A percentile compares a stretch with the other conserved stretches of the same genome.
These are phyloP conservation scores for Elaeagnus macrophylla DNA, from an alignment of 306 rosid genomes.

Conservation along the genomic window DNA sequence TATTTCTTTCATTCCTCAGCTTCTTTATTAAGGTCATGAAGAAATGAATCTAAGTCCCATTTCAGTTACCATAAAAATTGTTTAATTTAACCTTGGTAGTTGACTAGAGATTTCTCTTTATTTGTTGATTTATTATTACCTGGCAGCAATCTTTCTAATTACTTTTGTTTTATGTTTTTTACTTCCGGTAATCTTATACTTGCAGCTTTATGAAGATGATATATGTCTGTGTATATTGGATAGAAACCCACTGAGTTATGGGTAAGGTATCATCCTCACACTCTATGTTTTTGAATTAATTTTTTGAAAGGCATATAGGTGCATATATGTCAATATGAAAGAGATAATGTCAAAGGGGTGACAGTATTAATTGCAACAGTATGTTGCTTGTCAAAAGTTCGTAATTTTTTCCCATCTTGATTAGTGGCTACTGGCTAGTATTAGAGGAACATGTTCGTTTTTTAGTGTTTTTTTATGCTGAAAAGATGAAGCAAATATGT, in stretches of 20 bases:
- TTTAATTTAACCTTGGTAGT: not conserved
- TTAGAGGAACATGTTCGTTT: too few relatives aligned
- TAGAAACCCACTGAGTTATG: constrained; percentile 73
- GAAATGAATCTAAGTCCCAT: not conserved
- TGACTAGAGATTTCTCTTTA: constrained; percentile 2
- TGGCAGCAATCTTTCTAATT: constrained; percentile 12
- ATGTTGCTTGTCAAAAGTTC: not conserved
- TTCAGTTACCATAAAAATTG: not conserved
- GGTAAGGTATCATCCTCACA: constrained; percentile 79
- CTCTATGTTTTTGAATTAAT: constrained; percentile 2
- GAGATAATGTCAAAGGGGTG: not conserved
- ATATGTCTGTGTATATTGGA: constrained; percentile 81
- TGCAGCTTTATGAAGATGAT: constrained; percentile 90
- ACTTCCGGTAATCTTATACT: constrained; percentile 13
- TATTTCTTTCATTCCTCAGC: not conserved
- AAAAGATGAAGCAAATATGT: too few relatives aligned
- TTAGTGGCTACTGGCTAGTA: too few relatives aligned
- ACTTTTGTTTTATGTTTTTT: constrained; percentile 2
- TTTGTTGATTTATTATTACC: not conserved
- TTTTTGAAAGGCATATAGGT: not conserved
- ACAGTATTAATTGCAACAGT: not conserved
- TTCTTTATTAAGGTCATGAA: not conserved
- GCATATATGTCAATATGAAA: not conserved
- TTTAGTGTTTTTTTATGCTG: too few relatives aligned
- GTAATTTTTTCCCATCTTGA: not conserved